phyloP scores from a whole-genome alignment of 352 stramenopile species.

The Phytophthora tentaculata region DNA sequence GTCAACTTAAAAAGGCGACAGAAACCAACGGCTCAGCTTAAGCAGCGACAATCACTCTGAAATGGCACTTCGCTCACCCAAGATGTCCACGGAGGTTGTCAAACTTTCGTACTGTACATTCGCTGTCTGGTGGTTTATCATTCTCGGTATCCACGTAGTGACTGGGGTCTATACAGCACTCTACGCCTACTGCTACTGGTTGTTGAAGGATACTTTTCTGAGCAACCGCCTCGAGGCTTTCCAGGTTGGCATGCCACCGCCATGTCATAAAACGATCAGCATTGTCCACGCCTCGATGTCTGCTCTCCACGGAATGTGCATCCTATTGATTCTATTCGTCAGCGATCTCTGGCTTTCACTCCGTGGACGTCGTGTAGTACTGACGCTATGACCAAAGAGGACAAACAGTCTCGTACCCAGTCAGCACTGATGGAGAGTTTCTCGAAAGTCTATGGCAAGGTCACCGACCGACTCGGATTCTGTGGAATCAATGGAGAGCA shows the following conservation, averaged over 20 bases:
- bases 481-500: conserved; percentile 2
- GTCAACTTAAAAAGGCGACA: no score
- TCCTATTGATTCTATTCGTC: background rate
- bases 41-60: background rate
- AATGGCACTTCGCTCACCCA: background rate
- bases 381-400: background rate
- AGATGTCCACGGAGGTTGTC: background rate
- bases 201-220: background rate
- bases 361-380: background rate
- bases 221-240: conserved; percentile 14
- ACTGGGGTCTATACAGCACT: background rate
- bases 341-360: conserved; percentile 2
- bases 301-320: background rate
- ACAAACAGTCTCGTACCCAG: background rate
- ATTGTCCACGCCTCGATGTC: background rate
- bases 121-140: background rate
- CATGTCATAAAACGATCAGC: conserved; percentile 12
- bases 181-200: background rate
- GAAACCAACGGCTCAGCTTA: background rate
- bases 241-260: conserved; percentile 17
- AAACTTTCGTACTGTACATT: background rate
- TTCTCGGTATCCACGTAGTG: background rate
- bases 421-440: background rate
- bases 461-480: background rate
- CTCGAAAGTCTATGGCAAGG: background rate